phyloP scores from a whole-genome alignment of 306 rosid species.

The Fragaria ananassa region DNA sequence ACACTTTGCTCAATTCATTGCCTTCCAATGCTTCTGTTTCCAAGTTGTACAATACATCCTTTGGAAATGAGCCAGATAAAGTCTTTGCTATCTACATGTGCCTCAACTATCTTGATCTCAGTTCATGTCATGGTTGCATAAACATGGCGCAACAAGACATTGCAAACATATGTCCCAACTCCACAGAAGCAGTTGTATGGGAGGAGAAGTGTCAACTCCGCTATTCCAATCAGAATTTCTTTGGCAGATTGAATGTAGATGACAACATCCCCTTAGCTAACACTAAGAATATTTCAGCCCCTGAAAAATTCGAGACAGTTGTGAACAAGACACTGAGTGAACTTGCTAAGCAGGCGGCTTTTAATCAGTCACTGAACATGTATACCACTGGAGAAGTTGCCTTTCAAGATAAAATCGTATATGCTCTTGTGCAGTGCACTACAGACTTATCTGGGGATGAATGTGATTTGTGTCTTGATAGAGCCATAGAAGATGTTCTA shows the following conservation, averaged over 20 bases:
- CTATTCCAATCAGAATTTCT: constrained; percentile 46
- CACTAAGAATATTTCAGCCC: constrained; percentile 23
- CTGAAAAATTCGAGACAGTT: constrained; percentile 25
- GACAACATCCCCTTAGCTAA: constrained; percentile 33
- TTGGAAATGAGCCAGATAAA: constrained; percentile 10
- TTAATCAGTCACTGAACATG: constrained; percentile 32
- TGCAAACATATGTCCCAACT: constrained; percentile 33
- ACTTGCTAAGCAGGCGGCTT: constrained; percentile 38
- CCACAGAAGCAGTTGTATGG: constrained; percentile 50
- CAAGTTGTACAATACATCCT: constrained; percentile 9
- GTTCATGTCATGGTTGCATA: constrained; percentile 25
- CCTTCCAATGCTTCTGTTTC: constrained; percentile 20
- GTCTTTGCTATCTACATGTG: constrained; percentile 24
- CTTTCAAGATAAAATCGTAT: constrained; percentile 33
- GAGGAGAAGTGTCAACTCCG: constrained; percentile 57
- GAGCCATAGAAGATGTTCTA: constrained; percentile 37
- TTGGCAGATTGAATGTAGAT: constrained; percentile 34
- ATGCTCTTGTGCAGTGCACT: constrained; percentile 60
- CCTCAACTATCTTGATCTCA: constrained; percentile 8
- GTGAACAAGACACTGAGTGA: constrained; percentile 34
- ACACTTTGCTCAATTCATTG: constrained; percentile 6
- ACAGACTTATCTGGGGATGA: constrained; percentile 44
- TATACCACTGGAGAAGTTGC: constrained; percentile 40
- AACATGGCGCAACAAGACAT: constrained; percentile 29
- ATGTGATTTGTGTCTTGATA: constrained; percentile 45